Conservation (phyloP, 1,139 yeast genomes). For the Saccharomycopsis hybrid region DNA sequence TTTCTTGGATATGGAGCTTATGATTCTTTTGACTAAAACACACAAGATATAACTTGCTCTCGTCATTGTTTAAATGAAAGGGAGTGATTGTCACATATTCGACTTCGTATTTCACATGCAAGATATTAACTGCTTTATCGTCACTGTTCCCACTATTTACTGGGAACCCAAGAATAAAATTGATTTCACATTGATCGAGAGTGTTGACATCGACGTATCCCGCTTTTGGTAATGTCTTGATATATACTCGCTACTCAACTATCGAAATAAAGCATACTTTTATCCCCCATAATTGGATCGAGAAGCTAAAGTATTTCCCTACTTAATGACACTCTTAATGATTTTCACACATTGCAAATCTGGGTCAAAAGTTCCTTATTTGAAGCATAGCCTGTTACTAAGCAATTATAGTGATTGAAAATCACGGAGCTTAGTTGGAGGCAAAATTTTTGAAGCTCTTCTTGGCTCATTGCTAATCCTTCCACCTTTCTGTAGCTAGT, state of each 20-base stretch:
- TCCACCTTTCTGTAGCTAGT: conserved; percentile 54
- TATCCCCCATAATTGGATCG: conserved; percentile 78
- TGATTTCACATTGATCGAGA: conserved; percentile 74
- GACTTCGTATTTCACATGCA: conserved; percentile 39
- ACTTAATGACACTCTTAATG: conserved; percentile 12
- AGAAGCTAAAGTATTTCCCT: conserved; percentile 40
- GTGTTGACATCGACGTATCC: conserved; percentile 52
- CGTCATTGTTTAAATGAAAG: conserved; percentile 23
- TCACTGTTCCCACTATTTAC: conserved; percentile 34
- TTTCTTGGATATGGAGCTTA: too few species aligned
- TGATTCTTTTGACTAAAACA: too few species aligned
- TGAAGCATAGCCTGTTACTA: conserved; percentile 58
- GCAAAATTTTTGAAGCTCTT: not conserved
- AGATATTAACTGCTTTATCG: conserved; percentile 33
- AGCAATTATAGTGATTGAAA: conserved; percentile 11
- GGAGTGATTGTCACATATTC: conserved; percentile 46
- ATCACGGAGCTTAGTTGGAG: conserved; percentile 35
- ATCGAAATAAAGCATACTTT: conserved; percentile 58
- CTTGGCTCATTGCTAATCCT: conserved; percentile 26
- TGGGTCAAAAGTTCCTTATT: conserved; percentile 38
- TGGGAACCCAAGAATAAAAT: conserved; percentile 35
- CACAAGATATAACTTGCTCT: not conserved
- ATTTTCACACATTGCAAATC: conserved; percentile 14
- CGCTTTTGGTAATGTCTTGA: conserved; percentile 35
- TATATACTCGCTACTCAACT: conserved; percentile 50